Evolutionary conservation across 768 basidiomycete genomes (phyloP).

Genomic region (Chalciporus pseudorubinellus): DNA sequence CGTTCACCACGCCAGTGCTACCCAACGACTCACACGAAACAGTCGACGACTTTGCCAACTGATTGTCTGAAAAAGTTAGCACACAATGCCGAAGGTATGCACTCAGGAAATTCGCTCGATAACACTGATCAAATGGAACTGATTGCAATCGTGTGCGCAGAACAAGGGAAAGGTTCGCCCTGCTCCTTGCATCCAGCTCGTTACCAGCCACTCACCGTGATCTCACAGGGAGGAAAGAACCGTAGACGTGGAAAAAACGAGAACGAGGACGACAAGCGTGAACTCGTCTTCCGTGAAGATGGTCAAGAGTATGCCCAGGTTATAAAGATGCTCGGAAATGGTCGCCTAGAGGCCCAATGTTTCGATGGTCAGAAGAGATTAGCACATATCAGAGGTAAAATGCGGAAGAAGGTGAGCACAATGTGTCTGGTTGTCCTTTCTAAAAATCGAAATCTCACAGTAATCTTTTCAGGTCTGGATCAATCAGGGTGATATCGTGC

Average conservation of each 20-base stretch:
- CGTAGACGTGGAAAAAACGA: slow-evolving; percentile 99
- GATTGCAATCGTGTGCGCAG: slow-evolving; percentile 8
- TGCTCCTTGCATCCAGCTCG: not conserved
- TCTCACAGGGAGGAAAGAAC: slow-evolving; percentile 92
- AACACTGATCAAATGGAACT: not conserved
- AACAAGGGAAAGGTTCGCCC: slow-evolving; percentile 29
- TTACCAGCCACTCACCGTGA: not conserved
- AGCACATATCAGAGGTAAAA: slow-evolving; percentile 97
- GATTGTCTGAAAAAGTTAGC: not conserved
- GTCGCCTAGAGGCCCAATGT: slow-evolving; percentile 92
- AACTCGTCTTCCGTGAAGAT: slow-evolving; percentile 97
- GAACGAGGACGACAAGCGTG: slow-evolving; percentile 98
- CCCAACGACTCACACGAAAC: not conserved
- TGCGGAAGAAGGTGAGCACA: slow-evolving; percentile 91
- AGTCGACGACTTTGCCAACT: not conserved
- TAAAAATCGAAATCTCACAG: slow-evolving; percentile 5
- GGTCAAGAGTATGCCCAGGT: slow-evolving; percentile 99
- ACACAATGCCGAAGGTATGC: slow-evolving; percentile 27
- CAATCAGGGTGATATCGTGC: slow-evolving; percentile 95
- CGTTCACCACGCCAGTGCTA: not conserved
- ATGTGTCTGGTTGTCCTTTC: not conserved
- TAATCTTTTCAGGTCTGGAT: slow-evolving; percentile 82
- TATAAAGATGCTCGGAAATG: slow-evolving; percentile 97
- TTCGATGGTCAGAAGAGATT: slow-evolving; percentile 98
- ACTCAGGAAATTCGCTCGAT: not conserved